These are phyloP conservation scores for Porodaedalea pini DNA, from an alignment of 1,284 basidiomycete genomes.

Conservation along the genomic window DNA sequence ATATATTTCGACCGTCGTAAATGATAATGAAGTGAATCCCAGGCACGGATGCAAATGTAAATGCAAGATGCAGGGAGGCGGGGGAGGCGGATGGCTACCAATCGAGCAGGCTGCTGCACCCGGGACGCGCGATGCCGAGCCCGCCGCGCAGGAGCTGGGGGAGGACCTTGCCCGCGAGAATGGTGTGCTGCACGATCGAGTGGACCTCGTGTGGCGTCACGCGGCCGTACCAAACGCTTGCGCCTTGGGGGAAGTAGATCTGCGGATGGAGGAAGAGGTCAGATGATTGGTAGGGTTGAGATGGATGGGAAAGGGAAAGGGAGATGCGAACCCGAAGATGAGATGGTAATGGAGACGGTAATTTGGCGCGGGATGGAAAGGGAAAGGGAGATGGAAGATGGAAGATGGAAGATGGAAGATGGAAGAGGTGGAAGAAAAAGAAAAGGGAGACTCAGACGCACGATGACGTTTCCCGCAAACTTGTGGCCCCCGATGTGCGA, in stretches of 20 bases:
- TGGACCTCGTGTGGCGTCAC: constrained; percentile 87
- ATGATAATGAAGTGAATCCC: no score
- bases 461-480: constrained; percentile 88
- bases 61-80: no score
- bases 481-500: constrained; percentile 91
- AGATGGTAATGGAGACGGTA: neutral
- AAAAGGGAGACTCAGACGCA: constrained; percentile 36
- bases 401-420: no score
- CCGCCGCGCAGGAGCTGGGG: constrained; percentile 82
- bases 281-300: constrained; percentile 9
- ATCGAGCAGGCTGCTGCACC: constrained; percentile 63
- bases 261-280: constrained; percentile 30
- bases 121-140: constrained; percentile 66
- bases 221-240: constrained; percentile 89
- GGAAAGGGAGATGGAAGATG: neutral
- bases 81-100: no score
- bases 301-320: neutral
- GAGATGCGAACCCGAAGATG: neutral
- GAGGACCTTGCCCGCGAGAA: constrained; percentile 78
- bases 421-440: neutral
- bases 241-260: constrained; percentile 85
- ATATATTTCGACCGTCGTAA: no score
- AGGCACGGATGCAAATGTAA: no score
- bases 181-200: constrained; percentile 82
- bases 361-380: no score